Evolutionary conservation across 768 basidiomycete species (phyloP), one percentile per base, ranked within the genome.

Genomic region (Glaciozyma antarctica): DNA sequence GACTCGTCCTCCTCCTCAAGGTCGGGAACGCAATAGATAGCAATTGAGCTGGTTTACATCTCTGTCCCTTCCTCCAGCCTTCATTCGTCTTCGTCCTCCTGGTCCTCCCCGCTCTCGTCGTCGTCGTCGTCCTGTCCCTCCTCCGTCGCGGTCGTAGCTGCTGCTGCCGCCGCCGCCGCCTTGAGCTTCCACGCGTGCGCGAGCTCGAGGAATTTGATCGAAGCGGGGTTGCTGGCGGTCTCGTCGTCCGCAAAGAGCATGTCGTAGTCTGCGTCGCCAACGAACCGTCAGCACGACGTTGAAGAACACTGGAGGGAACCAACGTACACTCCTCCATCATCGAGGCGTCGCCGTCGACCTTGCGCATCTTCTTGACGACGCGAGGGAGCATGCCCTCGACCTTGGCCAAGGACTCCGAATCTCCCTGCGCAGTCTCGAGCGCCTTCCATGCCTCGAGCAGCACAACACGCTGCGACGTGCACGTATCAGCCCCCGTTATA

Each of bases 221-320:
- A 84, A 0, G 90, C 86, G 0, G 93, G 90, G 73, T 95, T 94
- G 54, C 87, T 84, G 73, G 94, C 93, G 60, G 86, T 82, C 74
- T 95, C 91, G 81, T 98, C 94, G 79, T 97, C 94, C 32, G 91
- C 86, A 76, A 97, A 98, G 26, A 93, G 86, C 73, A 93, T 84
- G 74, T 94, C 93, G 86, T 88, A 94, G 73, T 94, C 93, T 92
- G 66, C 64, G n/a, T 7, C 45, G 24, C 26, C 19, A 21, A 28
- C 47, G 44, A 7, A 8, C 22, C 15, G 38, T 56, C 34, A 41
- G 53, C 22, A 32, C 43, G 49, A 57, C 16, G 8, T 19, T 45
- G 32, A 10, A 43, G 58, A 26, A 17, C 55, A 41, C 10, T 48
- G 60, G 34, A 38, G 43, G 53, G 30, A 61, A 21, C 22, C 21